Conservation (phyloP, 306 rosid genomes). For the Glycine tomentella region DNA sequence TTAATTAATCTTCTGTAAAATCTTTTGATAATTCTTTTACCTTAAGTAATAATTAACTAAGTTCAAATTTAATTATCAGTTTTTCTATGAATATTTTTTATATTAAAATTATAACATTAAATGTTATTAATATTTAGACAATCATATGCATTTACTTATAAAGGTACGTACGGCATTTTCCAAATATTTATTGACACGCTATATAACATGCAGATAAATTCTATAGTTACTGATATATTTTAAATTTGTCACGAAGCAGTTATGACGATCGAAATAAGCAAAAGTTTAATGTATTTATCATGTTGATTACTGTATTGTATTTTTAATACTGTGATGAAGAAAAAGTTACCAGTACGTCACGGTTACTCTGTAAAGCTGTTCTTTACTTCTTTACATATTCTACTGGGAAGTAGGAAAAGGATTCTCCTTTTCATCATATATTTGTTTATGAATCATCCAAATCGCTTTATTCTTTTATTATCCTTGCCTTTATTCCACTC, state of each 20-base stretch:
- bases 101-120: background rate
- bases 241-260: too few species aligned
- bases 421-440: conserved; percentile 47
- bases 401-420: conserved; percentile 50
- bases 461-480: conserved; percentile 76
- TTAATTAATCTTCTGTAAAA: background rate
- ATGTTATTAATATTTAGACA: background rate
- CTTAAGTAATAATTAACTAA: background rate
- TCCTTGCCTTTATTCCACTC: conserved; percentile 66
- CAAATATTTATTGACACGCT: too few species aligned
- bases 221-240: too few species aligned
- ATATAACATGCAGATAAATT: too few species aligned
- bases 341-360: conserved; percentile 48
- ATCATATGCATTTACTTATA: too few species aligned
- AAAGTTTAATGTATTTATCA: too few species aligned
- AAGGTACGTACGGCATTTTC: too few species aligned
- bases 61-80: background rate
- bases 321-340: background rate
- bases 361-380: conserved; percentile 49
- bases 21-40: background rate
- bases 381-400: conserved; percentile 43
- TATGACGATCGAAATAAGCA: too few species aligned
- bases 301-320: too few species aligned
- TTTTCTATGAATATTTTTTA: background rate
- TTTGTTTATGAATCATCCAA: conserved; percentile 41